A percentile compares a stretch with the other conserved stretches of the same genome.
phyloP scores from a whole-genome alignment of 2,329 filamentous ascomycete species.

The Ophiostoma sp. region DNA sequence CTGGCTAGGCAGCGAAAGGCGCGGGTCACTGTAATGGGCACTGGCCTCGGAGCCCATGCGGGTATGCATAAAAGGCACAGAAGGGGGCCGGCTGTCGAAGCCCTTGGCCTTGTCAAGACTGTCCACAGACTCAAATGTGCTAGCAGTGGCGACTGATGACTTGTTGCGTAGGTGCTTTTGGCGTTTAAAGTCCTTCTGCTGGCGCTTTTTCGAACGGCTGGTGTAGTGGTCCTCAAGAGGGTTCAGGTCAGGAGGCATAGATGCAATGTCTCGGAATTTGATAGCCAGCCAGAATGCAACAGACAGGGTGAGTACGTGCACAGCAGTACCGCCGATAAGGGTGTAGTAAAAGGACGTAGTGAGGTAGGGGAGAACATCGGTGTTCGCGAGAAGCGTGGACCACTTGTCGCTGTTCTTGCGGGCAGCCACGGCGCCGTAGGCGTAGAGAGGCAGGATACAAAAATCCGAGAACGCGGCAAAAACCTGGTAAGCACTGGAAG shows the following conservation, averaged over 20 bases:
- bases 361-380: slow-evolving; percentile 53
- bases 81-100: slow-evolving; percentile 42
- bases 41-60: slow-evolving; percentile 56
- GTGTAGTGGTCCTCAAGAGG: slow-evolving; percentile 83
- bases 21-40: slow-evolving; percentile 45
- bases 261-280: slow-evolving; percentile 74
- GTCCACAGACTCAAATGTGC: slow-evolving; percentile 31
- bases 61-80: slow-evolving; percentile 76
- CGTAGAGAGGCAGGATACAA: slow-evolving; percentile 49
- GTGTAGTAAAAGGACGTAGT: slow-evolving; percentile 63
- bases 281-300: slow-evolving; percentile 70
- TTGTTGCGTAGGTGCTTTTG: slow-evolving; percentile 66
- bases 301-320: slow-evolving; percentile 65
- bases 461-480: slow-evolving; percentile 72
- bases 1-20: slow-evolving; percentile 51
- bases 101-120: slow-evolving; percentile 53
- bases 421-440: slow-evolving; percentile 47
- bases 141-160: slow-evolving; percentile 47
- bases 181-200: slow-evolving; percentile 10
- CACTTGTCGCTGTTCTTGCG: slow-evolving; percentile 49
- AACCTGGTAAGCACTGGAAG: slow-evolving; percentile 81
- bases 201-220: slow-evolving; percentile 37
- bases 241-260: slow-evolving; percentile 89
- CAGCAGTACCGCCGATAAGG: slow-evolving; percentile 55
- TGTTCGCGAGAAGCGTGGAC: slow-evolving; percentile 60